Base-by-base conservation (phyloP, 805 yeast genomes). In the Sugiyamaella lignohabitans region DNA sequence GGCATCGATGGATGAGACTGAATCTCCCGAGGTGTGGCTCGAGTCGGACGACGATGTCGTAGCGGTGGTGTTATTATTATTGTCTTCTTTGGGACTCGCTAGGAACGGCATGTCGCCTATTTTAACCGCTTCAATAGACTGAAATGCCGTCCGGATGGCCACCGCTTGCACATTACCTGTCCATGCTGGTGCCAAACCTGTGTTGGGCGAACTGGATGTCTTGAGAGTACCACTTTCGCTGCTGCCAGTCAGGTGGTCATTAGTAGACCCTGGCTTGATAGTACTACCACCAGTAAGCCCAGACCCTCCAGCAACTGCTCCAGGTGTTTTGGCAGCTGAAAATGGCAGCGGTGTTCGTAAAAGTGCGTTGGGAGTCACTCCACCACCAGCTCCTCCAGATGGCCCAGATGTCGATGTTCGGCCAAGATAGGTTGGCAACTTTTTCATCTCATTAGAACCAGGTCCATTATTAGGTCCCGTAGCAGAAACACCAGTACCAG, bases 101-200 rank as follows among this genome's bases (percentile, higher is more conserved):
- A 59, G 50, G 29, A 61, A 53, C 45, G 58, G 58, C 19, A 60
- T 51, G 23, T 56, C 58, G 6, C 55, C 50, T 36, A 56, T 46
- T 45, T 54, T 60, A 46, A 61, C 59, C 6, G 60, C 42, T 11
- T 54, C 62, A 17, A 65, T 54, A 29, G 61, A 59, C 42, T 51
- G 57, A 54, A 65, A 62, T 11, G 67, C 65, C 2, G 59, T 55
- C 16, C 64, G 58, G 22, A 65, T 51, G 27, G 62, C 64, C 8
- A 58, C 54, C 2, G 67, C 59, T 3, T 63, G 60, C 10, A 65
- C 63, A 21, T 47, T 54, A 11, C 61, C 61, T 1, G 60, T 50
- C 61, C 61, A 57, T 8, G 57, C 50, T 5, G 55, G 50, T 21
- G 41, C 17, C 8, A 16, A 6, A 8, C 21, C 18, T 6, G 8